phyloP scores from a whole-genome alignment of 179 eudicot species.

The Actinidia polygama region DNA sequence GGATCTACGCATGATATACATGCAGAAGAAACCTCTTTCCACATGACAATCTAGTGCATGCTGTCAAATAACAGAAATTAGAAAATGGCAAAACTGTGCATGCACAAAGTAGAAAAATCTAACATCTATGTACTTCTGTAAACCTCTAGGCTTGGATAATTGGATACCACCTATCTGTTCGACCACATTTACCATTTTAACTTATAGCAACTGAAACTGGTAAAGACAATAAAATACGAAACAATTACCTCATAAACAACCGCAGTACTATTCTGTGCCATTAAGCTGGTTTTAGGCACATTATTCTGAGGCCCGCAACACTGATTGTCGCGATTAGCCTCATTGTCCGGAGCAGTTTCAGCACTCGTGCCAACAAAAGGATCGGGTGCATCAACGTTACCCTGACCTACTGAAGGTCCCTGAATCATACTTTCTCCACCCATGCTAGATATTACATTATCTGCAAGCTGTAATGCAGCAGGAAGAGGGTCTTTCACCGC shows the following conservation, averaged over 20 bases:
- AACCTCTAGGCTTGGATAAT: neutral
- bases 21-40: neutral
- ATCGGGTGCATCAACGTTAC: constrained; percentile 8
- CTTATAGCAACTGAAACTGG: neutral
- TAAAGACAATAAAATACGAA: neutral
- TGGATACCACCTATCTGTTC: neutral
- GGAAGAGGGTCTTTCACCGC: constrained; percentile 62
- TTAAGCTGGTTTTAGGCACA: constrained; percentile 45
- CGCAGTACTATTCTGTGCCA: constrained; percentile 58
- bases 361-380: constrained; percentile 19
- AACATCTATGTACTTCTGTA: neutral
- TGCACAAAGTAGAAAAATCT: neutral
- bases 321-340: neutral
- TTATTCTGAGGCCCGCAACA: constrained; percentile 16
- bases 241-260: constrained; percentile 42
- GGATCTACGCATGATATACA: neutral
- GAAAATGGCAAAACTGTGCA: neutral
- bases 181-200: neutral
- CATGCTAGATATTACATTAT: constrained; percentile 30
- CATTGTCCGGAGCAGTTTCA: constrained; percentile 28
- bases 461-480: constrained; percentile 46
- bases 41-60: neutral
- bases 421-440: constrained; percentile 17
- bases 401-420: constrained; percentile 22
- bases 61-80: neutral